These are phyloP conservation scores for Quercus agrifolia DNA, from an alignment of 306 rosid genomes.

Conservation along the genomic window DNA sequence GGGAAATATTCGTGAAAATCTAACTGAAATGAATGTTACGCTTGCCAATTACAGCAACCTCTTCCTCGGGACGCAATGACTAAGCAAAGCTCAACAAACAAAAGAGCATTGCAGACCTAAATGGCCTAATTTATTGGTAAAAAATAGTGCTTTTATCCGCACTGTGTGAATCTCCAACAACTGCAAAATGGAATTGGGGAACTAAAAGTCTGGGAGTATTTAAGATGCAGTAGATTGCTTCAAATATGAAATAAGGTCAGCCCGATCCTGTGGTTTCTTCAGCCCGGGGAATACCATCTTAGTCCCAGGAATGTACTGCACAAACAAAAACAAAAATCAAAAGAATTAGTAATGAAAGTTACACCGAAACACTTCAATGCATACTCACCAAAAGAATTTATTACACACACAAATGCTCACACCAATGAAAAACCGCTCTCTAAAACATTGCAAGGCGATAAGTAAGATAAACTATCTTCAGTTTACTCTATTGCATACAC, in stretches of 20 bases:
- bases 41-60: conserved; percentile 43
- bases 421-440: too few relatives aligned
- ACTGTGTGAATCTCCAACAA: conserved; percentile 25
- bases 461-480: too few relatives aligned
- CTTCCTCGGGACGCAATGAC: conserved; percentile 19
- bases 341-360: not conserved
- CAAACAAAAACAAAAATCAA: not conserved
- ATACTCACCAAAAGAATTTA: too few relatives aligned
- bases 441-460: too few relatives aligned
- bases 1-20: not conserved
- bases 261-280: conserved; percentile 95
- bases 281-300: conserved; percentile 98
- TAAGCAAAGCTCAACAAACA: conserved; percentile 36
- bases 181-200: conserved; percentile 37
- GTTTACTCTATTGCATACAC: not conserved
- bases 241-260: conserved; percentile 90
- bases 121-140: conserved; percentile 49
- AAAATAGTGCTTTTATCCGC: conserved; percentile 34
- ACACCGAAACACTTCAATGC: not conserved
- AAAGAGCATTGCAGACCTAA: conserved; percentile 45
- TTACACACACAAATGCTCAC: not conserved
- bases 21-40: conserved; percentile 28
- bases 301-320: conserved; percentile 95
- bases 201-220: conserved; percentile 12
- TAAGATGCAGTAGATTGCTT: conserved; percentile 68